phyloP scores from a whole-genome alignment of 2,329 filamentous ascomycete species.

The Trichoderma simmonsii region DNA sequence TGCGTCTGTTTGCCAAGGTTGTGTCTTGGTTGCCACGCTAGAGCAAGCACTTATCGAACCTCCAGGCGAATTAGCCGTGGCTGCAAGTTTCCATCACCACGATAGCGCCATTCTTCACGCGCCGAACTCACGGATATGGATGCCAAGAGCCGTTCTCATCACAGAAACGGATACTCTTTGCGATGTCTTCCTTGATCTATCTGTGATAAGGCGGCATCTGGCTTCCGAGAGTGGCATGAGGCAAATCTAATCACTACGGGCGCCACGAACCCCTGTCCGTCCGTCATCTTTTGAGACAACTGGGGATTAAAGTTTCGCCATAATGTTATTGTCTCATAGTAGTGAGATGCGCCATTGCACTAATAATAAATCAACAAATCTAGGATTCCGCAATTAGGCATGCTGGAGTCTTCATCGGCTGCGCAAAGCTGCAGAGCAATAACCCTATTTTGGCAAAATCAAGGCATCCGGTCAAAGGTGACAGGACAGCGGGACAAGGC shows the following conservation, averaged over 20 bases:
- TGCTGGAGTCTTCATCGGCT: neutral
- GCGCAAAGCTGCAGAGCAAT: neutral
- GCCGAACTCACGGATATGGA: neutral
- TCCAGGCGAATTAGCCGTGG: neutral
- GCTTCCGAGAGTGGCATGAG: neutral
- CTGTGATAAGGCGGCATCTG: neutral
- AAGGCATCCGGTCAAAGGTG: neutral
- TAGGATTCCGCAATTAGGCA: neutral
- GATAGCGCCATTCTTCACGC: neutral
- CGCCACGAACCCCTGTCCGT: neutral
- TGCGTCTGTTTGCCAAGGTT: neutral
- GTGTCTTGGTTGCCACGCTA: neutral
- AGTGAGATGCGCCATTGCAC: neutral
- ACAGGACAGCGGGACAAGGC: neutral
- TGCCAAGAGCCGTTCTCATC: neutral
- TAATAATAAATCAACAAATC: neutral
- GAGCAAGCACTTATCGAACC: constrained; percentile 7
- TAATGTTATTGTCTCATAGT: neutral
- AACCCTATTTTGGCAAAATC: neutral
- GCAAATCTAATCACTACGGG: neutral
- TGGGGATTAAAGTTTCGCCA: neutral
- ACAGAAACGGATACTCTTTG: neutral
- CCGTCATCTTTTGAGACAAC: neutral
- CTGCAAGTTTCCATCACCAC: neutral
- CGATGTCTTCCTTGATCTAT: neutral